These are phyloP conservation scores for Bipolaris bicolor DNA, from an alignment of 2,329 filamentous ascomycete species.

Conservation along the genomic window DNA sequence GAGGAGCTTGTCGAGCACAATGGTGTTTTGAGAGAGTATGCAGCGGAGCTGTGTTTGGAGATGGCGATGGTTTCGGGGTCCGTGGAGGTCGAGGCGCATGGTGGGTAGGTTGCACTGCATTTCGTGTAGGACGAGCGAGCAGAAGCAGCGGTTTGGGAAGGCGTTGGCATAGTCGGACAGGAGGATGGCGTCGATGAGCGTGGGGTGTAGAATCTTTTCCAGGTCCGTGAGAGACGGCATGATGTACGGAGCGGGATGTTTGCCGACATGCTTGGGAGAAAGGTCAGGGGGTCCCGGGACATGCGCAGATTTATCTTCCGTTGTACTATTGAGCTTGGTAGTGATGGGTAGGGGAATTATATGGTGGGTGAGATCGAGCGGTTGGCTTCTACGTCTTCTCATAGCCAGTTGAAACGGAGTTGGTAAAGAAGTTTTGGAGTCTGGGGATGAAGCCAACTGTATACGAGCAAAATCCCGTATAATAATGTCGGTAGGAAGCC, in stretches of 20 bases:
- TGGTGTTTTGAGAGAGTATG: background rate
- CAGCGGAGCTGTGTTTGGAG: background rate
- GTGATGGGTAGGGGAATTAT: background rate
- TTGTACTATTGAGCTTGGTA: background rate
- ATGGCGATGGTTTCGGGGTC: background rate
- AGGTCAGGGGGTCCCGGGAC: background rate
- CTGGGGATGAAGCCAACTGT: background rate
- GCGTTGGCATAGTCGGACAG: background rate
- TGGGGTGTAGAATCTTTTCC: background rate
- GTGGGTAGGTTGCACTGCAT: background rate
- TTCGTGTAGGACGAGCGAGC: conserved; percentile 4
- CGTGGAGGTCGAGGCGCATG: background rate
- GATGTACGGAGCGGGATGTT: background rate
- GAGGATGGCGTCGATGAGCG: background rate
- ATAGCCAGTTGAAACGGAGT: background rate
- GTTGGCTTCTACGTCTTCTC: background rate
- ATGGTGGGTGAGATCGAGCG: background rate
- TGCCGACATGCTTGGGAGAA: background rate
- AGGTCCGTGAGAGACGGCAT: background rate
- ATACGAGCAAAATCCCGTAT: background rate
- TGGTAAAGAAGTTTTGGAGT: background rate
- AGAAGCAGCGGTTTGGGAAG: conserved; percentile 3
- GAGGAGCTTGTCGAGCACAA: background rate
- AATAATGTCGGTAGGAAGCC: background rate
- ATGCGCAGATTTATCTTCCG: background rate